These are phyloP conservation scores for Jatropha curcas DNA, from an alignment of 345 rosid species.

Conservation along the genomic window DNA sequence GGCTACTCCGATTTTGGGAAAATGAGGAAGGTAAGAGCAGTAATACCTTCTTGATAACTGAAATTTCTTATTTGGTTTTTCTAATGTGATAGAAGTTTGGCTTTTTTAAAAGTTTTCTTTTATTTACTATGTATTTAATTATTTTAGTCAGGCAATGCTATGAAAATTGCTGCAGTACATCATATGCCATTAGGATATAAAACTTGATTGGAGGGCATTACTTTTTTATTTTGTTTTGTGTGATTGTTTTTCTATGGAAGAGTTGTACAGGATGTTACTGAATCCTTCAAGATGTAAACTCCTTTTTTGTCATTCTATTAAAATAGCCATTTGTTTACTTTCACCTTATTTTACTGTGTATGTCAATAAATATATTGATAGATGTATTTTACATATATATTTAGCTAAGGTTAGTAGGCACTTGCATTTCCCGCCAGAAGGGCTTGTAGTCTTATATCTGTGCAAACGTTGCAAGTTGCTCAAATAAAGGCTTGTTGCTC, in stretches of 20 bases:
- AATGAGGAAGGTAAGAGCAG: conserved; percentile 72
- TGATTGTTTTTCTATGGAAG: background rate
- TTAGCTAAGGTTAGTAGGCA: too few relatives aligned
- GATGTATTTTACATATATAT: background rate
- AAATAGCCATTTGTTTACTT: background rate
- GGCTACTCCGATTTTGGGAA: conserved; percentile 98
- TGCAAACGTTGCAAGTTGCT: too few relatives aligned
- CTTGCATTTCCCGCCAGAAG: background rate
- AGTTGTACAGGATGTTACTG: too few relatives aligned
- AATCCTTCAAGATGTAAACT: too few relatives aligned
- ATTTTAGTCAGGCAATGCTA: background rate
- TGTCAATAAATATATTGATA: background rate
- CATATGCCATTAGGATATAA: background rate
- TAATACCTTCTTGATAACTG: background rate
- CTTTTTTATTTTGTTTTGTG: background rate
- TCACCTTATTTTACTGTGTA: background rate
- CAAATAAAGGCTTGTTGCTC: too few relatives aligned
- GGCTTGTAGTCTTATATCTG: too few relatives aligned
- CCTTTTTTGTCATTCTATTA: too few relatives aligned
- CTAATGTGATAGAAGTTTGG: background rate
- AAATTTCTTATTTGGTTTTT: background rate
- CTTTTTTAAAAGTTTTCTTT: background rate
- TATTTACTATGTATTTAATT: background rate
- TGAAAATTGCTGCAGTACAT: background rate
- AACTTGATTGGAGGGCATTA: background rate